Evolutionary conservation across 2,329 filamentous ascomycete genomes (phyloP).

Genomic region (Diaporthe nobilis): DNA sequence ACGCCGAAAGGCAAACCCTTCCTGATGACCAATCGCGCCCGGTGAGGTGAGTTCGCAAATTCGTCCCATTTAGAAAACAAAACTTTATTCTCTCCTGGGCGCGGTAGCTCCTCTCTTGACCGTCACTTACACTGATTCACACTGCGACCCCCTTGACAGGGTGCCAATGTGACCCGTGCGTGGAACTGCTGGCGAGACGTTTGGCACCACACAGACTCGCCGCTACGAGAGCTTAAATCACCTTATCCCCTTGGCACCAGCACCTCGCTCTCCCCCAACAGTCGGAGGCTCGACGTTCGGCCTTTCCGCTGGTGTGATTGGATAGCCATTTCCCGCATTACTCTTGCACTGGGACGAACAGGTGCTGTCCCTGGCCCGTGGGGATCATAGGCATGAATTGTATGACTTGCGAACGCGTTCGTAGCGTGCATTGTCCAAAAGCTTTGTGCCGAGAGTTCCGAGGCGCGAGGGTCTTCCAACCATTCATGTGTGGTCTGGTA

Average conservation of each 20-base stretch:
- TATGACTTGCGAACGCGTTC: not conserved
- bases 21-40: constrained; percentile 1
- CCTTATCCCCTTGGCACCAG: not conserved
- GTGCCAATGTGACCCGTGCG: constrained; percentile 6
- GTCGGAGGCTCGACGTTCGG: not conserved
- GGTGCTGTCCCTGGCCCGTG: not conserved
- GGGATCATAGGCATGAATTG: not conserved
- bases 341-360: constrained; percentile 23
- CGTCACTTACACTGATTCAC: not conserved
- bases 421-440: not conserved
- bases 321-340: not conserved
- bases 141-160: constrained; percentile 12
- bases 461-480: not conserved
- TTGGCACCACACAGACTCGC: constrained; percentile 21
- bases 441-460: not conserved
- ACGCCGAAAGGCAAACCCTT: constrained; percentile 8
- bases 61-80: not conserved
- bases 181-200: constrained; percentile 29
- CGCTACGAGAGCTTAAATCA: constrained; percentile 25
- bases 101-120: not conserved
- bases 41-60: not conserved
- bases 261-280: not conserved
- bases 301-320: not conserved
- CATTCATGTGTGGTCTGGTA: not conserved
- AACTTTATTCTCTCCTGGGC: not conserved